Base-by-base conservation (phyloP, 2,329 filamentous ascomycete genomes). In the Lachnellula arida region DNA sequence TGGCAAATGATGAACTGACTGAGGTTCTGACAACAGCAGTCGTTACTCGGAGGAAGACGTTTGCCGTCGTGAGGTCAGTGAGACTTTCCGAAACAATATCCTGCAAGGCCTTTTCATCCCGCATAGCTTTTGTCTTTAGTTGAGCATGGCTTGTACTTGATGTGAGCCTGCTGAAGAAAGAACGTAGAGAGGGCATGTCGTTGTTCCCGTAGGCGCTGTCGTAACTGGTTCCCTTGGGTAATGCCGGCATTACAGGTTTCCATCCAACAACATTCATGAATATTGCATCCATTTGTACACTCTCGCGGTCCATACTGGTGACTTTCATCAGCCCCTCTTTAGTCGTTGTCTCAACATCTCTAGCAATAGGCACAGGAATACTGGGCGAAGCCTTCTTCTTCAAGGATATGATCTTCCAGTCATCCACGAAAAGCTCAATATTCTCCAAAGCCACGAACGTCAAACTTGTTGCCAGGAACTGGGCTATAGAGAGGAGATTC, bases 391-490 rank as follows among this genome's bases (percentile, higher is more conserved):
- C 84, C 74, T 93, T 95, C 76, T 99, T 99, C 54, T 79, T 81
- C 40, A 99, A 76, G 2, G 82, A 82, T 22, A 96, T 75, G 15
- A 99, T 78, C 65, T 86, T 87, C 76, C 88, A 92, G 65, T 94
- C 87, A 68, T 99, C 93, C 52, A 99, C 81, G 80, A 87, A 93
- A 56, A 99, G 83, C 67, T 97, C 92, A 58, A 99, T 89, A 54
- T 81, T 82, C 67, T 96, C 82, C 23, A 99, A 77, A 0, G 91
- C 88, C 57, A 99, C 93, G 74, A 99, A 99, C 0, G 94, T 97
- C 71, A 99, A 76, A 75, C 93, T 97, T 6, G 92, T 97, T 4
- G 92, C 89, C 49, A 99, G 76, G 64, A 99, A 99, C 72, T 97
- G 92, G 67, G 89, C 87, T 53, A 99, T 80, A 1, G 90, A 91